Conservation (phyloP, 2,329 filamentous ascomycete genomes). For the Diaporthe amygdali region DNA sequence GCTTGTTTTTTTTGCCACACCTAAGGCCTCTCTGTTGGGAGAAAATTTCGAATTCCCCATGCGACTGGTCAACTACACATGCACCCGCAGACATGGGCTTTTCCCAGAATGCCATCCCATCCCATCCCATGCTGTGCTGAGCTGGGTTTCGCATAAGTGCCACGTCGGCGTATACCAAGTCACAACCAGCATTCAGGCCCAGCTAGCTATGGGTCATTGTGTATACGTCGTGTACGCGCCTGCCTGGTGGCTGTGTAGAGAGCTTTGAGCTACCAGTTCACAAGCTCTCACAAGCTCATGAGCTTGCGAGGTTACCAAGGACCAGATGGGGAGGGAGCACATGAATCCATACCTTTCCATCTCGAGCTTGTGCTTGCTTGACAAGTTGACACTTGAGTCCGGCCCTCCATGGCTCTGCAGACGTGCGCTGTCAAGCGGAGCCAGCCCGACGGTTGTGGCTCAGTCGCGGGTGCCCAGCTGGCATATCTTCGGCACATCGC, state of each 20-base stretch:
- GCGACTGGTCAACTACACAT: background rate
- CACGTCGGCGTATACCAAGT: slow-evolving; percentile 4
- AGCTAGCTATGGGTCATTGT: background rate
- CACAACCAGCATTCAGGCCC: background rate
- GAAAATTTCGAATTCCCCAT: background rate
- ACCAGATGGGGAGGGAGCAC: background rate
- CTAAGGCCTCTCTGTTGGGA: background rate
- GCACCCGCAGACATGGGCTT: background rate
- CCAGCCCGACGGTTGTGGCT: slow-evolving; percentile 11
- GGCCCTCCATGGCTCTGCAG: background rate
- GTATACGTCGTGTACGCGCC: background rate
- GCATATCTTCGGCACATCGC: slow-evolving; percentile 7
- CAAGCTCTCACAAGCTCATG: background rate
- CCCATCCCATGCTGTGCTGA: background rate
- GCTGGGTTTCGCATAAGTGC: background rate
- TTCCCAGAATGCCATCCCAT: slow-evolving; percentile 1
- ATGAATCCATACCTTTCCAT: background rate
- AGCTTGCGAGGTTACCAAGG: background rate
- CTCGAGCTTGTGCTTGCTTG: background rate
- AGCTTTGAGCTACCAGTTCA: background rate
- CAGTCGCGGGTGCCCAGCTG: background rate
- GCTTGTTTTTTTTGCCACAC: slow-evolving; percentile 2
- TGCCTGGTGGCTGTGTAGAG: background rate
- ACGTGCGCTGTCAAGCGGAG: background rate
- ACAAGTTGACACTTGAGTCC: background rate